phyloP scores from a whole-genome alignment of 2,329 filamentous ascomycete genomes.

The Colletotrichum cereale region DNA sequence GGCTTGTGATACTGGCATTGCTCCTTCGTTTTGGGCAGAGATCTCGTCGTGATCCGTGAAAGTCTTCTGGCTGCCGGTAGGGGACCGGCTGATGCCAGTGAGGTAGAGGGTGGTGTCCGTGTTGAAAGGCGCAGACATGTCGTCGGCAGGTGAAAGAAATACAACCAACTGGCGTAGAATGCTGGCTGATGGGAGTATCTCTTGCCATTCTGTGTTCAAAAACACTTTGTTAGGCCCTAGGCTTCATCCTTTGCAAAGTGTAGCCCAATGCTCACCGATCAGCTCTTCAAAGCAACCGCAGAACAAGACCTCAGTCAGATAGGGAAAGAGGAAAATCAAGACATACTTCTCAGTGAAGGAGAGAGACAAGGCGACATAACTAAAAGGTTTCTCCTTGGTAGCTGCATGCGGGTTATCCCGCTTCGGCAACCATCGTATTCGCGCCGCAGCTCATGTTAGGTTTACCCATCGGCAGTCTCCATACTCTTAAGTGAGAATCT shows the following conservation, averaged over 20 bases:
- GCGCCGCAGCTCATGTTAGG: slow-evolving; percentile 4
- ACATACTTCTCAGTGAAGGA: background rate
- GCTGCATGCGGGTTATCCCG: background rate
- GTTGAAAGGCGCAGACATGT: slow-evolving; percentile 28
- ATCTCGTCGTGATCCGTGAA: slow-evolving; percentile 30
- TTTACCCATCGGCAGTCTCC: background rate
- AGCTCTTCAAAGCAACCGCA: background rate
- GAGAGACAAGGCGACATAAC: background rate
- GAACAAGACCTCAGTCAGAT: background rate
- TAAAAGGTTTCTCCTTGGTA: background rate
- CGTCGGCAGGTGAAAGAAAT: background rate
- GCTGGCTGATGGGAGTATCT: slow-evolving; percentile 34
- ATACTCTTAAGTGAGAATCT: background rate
- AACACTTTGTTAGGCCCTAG: background rate
- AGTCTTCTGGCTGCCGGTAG: slow-evolving; percentile 37
- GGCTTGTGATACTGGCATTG: background rate
- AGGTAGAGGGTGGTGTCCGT: slow-evolving; percentile 10
- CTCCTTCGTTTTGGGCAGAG: background rate
- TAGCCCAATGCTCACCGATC: slow-evolving; percentile 8
- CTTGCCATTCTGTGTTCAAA: slow-evolving; percentile 25
- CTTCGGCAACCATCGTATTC: slow-evolving; percentile 6
- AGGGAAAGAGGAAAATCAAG: background rate
- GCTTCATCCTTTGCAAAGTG: background rate
- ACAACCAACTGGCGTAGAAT: background rate
- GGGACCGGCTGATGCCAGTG: slow-evolving; percentile 10